Evolutionary conservation across 78 protist species (phyloP), one percentile per base, ranked within the genome.

Genomic region (Pigoraptor vietnamica): DNA sequence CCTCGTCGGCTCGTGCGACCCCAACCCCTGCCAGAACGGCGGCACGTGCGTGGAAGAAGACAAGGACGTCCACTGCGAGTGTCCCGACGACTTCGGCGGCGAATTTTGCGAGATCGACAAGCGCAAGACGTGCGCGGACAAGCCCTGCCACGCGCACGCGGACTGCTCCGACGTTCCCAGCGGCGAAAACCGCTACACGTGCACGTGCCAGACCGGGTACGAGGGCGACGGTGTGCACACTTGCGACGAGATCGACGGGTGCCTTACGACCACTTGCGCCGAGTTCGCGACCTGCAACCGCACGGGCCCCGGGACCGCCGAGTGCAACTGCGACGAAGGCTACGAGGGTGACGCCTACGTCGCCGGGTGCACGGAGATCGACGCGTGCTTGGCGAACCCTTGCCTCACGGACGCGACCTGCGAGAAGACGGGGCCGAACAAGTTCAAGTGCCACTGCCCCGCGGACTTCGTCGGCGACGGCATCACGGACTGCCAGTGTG

Each of bases 11-110:
- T 48, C 67, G 14, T 48, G 67, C 67, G 67, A 48, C 67, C 67
- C 67, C 29, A 48, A 48, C 67, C 67, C 86, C 86, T 81, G 86
- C n/a, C 86, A 29, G 19, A 81, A 81, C 86, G 86, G 86, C 86
- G 86, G 86, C n/a, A 32, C 86, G 35, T 81, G 86, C 86, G 33
- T 81, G 9, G 86, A 23, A 2, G 86, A 81, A 23, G 86, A 32
- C n/a, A 81, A 81, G 86, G 24, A 23, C 86, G 33, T 29, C n/a
- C 24, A 23, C 36, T 81, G 86, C 86, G 86, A 81, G 36, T 81
- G 86, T 81, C 86, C 86, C n/a, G 14, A 2, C 9, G n/a, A 32
- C 86, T 81, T 21, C 86, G 14, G 29, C 67, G 67, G 67, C 6
- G 67, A 48, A 21, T 48, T 21, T 14, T 48, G 67, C 67, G 67